Base-by-base conservation (phyloP, 2,329 filamentous ascomycete species). In the Metarhizium album region DNA sequence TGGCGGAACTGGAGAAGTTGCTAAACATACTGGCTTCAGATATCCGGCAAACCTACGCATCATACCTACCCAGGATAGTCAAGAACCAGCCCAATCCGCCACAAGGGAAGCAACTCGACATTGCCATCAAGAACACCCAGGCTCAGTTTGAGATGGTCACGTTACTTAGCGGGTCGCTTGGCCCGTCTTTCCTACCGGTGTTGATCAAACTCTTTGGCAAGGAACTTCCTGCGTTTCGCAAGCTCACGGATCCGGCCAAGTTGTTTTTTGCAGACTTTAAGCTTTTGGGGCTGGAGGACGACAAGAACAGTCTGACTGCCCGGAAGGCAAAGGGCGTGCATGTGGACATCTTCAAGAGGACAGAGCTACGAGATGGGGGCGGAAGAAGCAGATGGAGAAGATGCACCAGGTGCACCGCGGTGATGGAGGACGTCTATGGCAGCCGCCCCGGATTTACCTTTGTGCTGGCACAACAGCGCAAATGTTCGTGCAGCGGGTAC, bases 191-290 rank as follows among this genome's bases (percentile, higher is more conserved):
- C 57, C 64, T 74, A 24, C 62, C 70, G 16, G 78, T 86, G 35
- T 74, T 89, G n/a, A 78, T 82, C 55, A 80, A 78, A 50, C 75
- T 84, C 52, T 82, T 91, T 53, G 73, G 74, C 31, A 70, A 72
- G 27, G 77, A 82, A 45, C 67, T 89, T 27, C 72, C 71, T 0
- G 71, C 73, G 20, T 75, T 90, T 49, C 74, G 78, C 40, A 70
- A 71, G 4, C 73, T 77, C 50, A 74, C 83, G 11, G 81, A 93
- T 56, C 75, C 80, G 27, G 78, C 83, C 9, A 76, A 76, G 53
- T 73, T 95, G 46, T 87, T 86, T 67, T 86, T 89, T 66, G 79
- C 80, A 46, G 80, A 93, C 62, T 87, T 83, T 50, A 74, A 74
- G 46, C 78, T 87, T 62, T 72, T 93, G 11, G 84, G 85, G 4